Conservation (phyloP, 2,329 filamentous ascomycete species). For the Penicillium sp. region DNA sequence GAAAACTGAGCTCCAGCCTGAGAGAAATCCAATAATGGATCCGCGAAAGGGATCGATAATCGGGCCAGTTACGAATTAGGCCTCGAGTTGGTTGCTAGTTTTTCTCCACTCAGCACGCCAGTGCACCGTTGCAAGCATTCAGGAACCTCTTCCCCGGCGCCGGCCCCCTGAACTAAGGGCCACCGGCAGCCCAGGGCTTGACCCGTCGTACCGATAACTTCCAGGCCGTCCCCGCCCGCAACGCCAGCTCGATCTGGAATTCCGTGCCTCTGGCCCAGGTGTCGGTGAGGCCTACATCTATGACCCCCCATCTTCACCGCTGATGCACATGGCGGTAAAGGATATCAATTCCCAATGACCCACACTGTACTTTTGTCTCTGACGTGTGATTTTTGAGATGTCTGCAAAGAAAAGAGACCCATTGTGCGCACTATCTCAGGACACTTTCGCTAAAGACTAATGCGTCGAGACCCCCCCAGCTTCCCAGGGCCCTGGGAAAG, state of each 20-base stretch:
- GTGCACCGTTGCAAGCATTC: constrained; percentile 29
- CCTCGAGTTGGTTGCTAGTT: constrained; percentile 4
- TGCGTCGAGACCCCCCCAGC: constrained; percentile 10
- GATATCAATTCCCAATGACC: neutral
- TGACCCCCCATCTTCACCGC: constrained; percentile 19
- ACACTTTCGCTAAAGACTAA: constrained; percentile 25
- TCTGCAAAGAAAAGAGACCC: neutral
- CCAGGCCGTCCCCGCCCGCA: constrained; percentile 8
- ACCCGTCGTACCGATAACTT: constrained; percentile 24
- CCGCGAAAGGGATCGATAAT: constrained; percentile 22
- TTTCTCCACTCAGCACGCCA: constrained; percentile 16
- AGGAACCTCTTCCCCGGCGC: constrained; percentile 34
- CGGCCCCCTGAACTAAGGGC: constrained; percentile 29
- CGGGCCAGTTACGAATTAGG: constrained; percentile 16
- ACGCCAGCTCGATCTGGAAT: constrained; percentile 24
- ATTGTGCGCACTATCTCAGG: constrained; percentile 23
- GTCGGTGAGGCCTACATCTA: constrained; percentile 21
- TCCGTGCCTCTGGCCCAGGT: constrained; percentile 7
- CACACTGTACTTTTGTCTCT: neutral
- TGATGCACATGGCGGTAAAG: constrained; percentile 11
- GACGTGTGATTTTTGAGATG: constrained; percentile 1
- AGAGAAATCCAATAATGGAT: constrained; percentile 20
- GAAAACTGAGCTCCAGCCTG: constrained; percentile 1
- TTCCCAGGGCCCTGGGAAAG: constrained; percentile 9
- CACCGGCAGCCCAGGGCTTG: constrained; percentile 22